These are phyloP conservation scores for Xylariales sp. DNA, from an alignment of 2,329 filamentous ascomycete species.

Conservation along the genomic window DNA sequence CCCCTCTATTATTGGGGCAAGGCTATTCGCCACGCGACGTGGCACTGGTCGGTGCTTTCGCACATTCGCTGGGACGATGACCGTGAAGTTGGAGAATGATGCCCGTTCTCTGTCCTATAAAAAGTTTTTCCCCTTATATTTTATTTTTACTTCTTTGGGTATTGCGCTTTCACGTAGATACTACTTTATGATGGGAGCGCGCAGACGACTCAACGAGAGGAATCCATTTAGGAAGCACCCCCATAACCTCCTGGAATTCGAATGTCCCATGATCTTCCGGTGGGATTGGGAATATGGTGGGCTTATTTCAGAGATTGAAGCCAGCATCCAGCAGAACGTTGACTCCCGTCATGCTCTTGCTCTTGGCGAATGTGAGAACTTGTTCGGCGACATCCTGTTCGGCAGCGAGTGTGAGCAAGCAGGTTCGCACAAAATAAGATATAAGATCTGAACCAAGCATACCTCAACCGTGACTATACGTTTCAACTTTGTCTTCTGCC, in stretches of 20 bases:
- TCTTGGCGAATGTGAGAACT: conserved; percentile 44
- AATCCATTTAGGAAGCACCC: too few relatives aligned
- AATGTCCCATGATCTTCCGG: too few relatives aligned
- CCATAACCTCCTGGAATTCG: too few relatives aligned
- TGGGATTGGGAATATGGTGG: too few relatives aligned
- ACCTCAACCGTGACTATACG: conserved; percentile 51
- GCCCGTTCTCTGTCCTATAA: neutral
- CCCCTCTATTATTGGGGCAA: conserved; percentile 50
- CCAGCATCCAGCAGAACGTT: conserved; percentile 48
- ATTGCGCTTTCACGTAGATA: too few relatives aligned
- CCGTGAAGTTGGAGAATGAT: conserved; percentile 50
- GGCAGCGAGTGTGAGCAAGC: conserved; percentile 5
- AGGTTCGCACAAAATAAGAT: conserved; percentile 1
- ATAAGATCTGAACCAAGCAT: too few relatives aligned
- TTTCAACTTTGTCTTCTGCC: conserved; percentile 55
- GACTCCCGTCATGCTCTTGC: conserved; percentile 44
- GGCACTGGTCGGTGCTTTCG: conserved; percentile 42
- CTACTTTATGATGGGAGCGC: too few relatives aligned
- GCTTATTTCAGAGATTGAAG: too few relatives aligned
- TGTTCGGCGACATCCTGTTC: conserved; percentile 48
- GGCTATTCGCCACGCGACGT: conserved; percentile 38
- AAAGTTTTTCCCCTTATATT: too few relatives aligned
- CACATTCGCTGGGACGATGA: conserved; percentile 47
- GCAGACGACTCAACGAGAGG: too few relatives aligned
- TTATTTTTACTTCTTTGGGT: too few relatives aligned